Evolutionary conservation across 768 basidiomycete genomes (phyloP), one percentile per base, ranked within the genome.

Genomic region (Tephrocybe sp.): DNA sequence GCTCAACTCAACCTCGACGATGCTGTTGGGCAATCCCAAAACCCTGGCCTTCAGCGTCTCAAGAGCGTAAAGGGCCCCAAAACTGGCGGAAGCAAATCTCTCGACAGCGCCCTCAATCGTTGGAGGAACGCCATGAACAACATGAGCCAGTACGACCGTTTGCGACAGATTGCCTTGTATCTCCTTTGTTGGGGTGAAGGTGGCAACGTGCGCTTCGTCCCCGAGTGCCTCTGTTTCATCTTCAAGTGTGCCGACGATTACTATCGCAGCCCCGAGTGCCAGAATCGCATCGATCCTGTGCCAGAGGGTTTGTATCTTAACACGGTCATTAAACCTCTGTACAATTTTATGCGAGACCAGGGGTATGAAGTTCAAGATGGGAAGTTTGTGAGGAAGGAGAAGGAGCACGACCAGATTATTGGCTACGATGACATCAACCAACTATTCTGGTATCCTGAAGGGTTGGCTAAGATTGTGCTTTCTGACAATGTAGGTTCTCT

Each of bases 391-490:
- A 76, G 93, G 52, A 84, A 86, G 65, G 97, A 98, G 77, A 90
- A 80, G 69, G 97, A 98, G 62, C 97, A 98, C 70, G 83, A 93
- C 54, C 77, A 93, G 60, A 91, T 98, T 66, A 94, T 98, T 60
- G 97, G 97, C n/a, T 99, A 99, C 66, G 97, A 99, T 68, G 97
- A 99, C 67, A 92, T 99, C 73, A 99, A 99, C 68, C 97, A 99
- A 64, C 75, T 98, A 20, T 99, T 99, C 73, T 99, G 97, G 97
- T 99, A 98, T 68, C 97, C 97, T 2, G 97, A 99, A 68, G 97
- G 97, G 45, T 80, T 99, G 47, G 89, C 92, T 0, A 88, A 91
- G 60, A 98, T 99, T 59, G 85, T 93, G 12, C 79, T 98, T 25
- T 78, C 75, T 30, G 93, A 98, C 67, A 90, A 89, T 62, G 93